Percentiles rank a stretch among this genome's conserved stretches.
Conservation (phyloP, 805 yeast species). For the Wickerhamomyces hampshirensis region DNA sequence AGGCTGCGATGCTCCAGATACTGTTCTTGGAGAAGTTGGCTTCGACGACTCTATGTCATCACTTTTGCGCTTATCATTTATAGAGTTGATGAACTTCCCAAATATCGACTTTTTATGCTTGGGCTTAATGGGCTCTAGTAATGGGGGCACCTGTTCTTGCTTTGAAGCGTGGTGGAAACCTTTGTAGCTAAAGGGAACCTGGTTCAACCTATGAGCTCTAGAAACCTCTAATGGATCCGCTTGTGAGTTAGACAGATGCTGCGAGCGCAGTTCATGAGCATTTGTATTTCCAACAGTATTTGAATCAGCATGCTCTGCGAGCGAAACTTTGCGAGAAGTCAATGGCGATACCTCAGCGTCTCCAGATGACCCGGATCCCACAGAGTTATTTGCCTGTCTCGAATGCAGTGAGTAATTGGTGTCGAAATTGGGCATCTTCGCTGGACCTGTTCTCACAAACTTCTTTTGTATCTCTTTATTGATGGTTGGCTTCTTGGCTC, state of each 20-base stretch:
- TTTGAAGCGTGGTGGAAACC: slow-evolving; percentile 27
- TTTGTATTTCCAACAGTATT: background rate
- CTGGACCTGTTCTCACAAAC: too few relatives aligned
- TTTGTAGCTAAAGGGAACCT: slow-evolving; percentile 22
- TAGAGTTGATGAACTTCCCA: slow-evolving; percentile 25
- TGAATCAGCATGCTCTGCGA: slow-evolving; percentile 13
- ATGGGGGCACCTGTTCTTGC: slow-evolving; percentile 38
- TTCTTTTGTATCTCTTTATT: too few relatives aligned
- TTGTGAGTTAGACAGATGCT: background rate
- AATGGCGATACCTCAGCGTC: slow-evolving; percentile 17
- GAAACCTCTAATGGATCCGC: background rate
- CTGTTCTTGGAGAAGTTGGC: too few relatives aligned
- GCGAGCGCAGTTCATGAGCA: slow-evolving; percentile 1
- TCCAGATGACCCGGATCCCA: slow-evolving; percentile 9
- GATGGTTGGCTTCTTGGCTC: too few relatives aligned
- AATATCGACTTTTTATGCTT: slow-evolving; percentile 21
- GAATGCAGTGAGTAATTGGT: slow-evolving; percentile 10
- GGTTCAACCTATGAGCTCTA: slow-evolving; percentile 3
- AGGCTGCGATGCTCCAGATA: too few relatives aligned
- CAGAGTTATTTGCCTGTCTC: slow-evolving; percentile 10
- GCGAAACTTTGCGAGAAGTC: slow-evolving; percentile 19
- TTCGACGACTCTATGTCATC: slow-evolving; percentile 1
- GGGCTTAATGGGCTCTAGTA: slow-evolving; percentile 46
- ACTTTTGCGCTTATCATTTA: slow-evolving; percentile 16
- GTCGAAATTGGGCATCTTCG: slow-evolving; percentile 12